Base-by-base conservation (phyloP, 1,284 basidiomycete species). In the Schizophyllum amplum region DNA sequence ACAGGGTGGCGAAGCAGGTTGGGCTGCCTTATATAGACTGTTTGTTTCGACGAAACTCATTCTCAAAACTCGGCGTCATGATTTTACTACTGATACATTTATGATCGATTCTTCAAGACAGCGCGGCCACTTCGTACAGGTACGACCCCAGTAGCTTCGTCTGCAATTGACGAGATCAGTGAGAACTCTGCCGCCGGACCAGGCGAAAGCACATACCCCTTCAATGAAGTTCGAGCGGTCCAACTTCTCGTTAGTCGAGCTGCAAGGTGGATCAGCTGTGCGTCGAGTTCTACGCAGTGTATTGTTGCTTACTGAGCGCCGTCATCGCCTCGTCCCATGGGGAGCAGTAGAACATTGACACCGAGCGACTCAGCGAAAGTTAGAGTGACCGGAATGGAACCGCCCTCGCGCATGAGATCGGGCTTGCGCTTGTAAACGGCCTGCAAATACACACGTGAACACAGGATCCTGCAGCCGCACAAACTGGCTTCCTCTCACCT, bases 161-260 rank as follows among this genome's bases (percentile, higher is more conserved):
- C 69, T 72, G 55, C 21, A 56, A 17, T 46, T 7, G 6, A 49
- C 4, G 48, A 15, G 4, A 50, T 11, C 20, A 50, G 22, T n/a
- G 26, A 24, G 33, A 15, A 1, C 46, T n/a, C n/a, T n/a, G n/a
- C n/a, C n/a, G n/a, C n/a, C n/a, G n/a, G n/a, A n/a, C n/a, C n/a
- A n/a, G n/a, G n/a, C n/a, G n/a, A n/a, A n/a, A 49, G 15, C 15
- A 50, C 84, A 63, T 68, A 87, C 90, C 63, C 94, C 94, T 71
- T 93, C 80, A 65, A 98, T 90, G 75, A 90, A 98, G 78, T 99
- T 99, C 59, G 84, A 86, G 53, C 81, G 80, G 72, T 99, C 95
- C 55, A 99, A 77, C 73, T 99, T 99, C 78, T 99, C 96, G 72
- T 97, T 97, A 23, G 92, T 97, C 63, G 92, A 87, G 75, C 92